Evolutionary conservation across 306 rosid species (phyloP).

Genomic region (Dryas alaskensis): DNA sequence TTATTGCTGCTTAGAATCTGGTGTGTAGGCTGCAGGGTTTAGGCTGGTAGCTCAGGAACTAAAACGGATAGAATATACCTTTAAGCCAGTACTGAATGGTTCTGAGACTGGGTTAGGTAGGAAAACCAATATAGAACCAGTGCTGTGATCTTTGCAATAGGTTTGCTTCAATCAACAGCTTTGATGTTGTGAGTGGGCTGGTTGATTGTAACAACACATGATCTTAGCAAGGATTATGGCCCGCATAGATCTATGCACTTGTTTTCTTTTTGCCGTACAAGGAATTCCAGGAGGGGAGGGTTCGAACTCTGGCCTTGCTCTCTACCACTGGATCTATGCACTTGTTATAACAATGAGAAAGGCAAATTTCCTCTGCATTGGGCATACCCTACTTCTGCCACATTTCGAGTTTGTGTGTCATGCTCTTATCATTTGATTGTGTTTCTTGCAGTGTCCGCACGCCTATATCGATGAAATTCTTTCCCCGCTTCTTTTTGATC

Average conservation of each 20-base stretch:
- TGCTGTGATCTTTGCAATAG: not conserved
- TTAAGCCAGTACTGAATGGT: not conserved
- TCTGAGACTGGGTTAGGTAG: not conserved
- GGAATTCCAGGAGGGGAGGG: no score
- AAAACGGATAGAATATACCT: not conserved
- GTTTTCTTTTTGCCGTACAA: no score
- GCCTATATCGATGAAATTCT: constrained; percentile 98
- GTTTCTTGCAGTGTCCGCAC: constrained; percentile 85
- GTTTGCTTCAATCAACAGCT: not conserved
- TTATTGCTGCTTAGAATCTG: not conserved
- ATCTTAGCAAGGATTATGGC: not conserved
- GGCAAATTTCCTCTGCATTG: constrained; percentile 8
- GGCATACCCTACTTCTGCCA: not conserved
- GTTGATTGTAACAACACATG: not conserved
- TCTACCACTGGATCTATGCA: not conserved
- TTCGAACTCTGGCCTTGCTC: no score
- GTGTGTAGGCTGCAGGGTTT: not conserved
- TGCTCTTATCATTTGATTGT: constrained; percentile 38
- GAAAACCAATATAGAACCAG: not conserved
- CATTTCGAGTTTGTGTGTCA: constrained; percentile 14
- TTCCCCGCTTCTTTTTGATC: constrained; percentile 96
- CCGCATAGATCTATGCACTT: not conserved
- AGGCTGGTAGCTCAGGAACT: not conserved
- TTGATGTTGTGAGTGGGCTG: constrained; percentile 5
- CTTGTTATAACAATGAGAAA: not conserved